A percentile compares a stretch with the other conserved stretches of the same genome.
Conservation (phyloP, 257 asterid species). For the Nicotiana attenuata region DNA sequence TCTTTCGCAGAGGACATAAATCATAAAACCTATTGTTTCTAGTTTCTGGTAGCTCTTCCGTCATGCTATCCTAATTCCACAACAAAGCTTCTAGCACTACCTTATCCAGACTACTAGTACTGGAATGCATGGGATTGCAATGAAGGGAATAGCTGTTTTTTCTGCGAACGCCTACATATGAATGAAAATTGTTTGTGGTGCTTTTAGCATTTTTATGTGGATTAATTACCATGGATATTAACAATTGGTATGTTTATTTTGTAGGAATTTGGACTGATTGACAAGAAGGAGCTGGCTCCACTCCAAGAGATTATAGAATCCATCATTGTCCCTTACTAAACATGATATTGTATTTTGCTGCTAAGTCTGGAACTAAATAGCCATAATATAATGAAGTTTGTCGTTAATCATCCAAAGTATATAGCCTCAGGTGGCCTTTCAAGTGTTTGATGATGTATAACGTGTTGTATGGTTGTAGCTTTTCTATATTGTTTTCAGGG, state of each 20-base stretch:
- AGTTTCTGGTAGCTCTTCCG: neutral
- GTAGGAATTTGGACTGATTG: conserved; percentile 86
- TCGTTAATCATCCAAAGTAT: neutral
- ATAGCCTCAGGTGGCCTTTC: conserved; percentile 4
- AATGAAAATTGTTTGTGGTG: neutral
- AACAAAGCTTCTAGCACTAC: neutral
- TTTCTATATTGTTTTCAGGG: neutral
- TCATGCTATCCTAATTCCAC: neutral
- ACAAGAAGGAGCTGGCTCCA: conserved; percentile 89
- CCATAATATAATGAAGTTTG: conserved; percentile 1
- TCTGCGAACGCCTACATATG: neutral
- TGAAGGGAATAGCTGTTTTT: neutral
- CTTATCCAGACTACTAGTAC: neutral
- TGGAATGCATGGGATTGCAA: neutral
- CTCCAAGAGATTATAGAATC: conserved; percentile 81
- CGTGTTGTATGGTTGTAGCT: neutral
- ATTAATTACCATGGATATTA: neutral
- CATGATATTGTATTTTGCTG: neutral
- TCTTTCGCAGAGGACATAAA: neutral
- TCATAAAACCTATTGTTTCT: neutral
- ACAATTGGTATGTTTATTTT: neutral
- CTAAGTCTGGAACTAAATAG: conserved; percentile 4
- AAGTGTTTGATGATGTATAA: neutral
- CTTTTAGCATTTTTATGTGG: neutral
- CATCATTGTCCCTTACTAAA: conserved; percentile 57